A percentile compares a stretch with the other conserved stretches of the same genome.
Conservation (phyloP, 805 yeast species). For the Metschnikowia corniflorae region DNA sequence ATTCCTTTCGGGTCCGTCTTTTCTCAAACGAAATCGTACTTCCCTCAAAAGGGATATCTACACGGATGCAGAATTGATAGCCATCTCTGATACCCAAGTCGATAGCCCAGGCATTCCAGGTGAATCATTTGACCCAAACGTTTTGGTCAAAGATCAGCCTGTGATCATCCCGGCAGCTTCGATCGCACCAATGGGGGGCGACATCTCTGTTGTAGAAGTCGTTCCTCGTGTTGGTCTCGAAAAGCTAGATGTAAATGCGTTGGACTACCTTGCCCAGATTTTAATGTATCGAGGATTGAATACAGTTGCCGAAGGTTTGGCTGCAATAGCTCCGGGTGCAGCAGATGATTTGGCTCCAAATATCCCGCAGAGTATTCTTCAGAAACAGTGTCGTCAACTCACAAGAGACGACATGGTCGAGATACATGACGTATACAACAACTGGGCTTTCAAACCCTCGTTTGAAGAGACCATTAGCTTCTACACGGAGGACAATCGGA, state of each 20-base stretch:
- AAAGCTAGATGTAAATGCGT: conserved; percentile 43
- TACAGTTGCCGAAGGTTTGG: conserved; percentile 45
- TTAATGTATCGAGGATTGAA: conserved; percentile 30
- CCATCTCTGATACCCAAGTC: conserved; percentile 30
- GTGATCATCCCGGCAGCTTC: conserved; percentile 26
- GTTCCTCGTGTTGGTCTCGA: conserved; percentile 33
- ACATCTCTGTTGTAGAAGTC: conserved; percentile 57
- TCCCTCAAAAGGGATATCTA: conserved; percentile 63
- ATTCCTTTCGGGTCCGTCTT: conserved; percentile 54
- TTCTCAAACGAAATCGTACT: conserved; percentile 53
- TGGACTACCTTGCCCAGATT: conserved; percentile 57
- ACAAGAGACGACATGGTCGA: conserved; percentile 51
- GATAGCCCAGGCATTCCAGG: conserved; percentile 21
- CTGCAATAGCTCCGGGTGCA: conserved; percentile 80
- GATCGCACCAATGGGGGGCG: conserved; percentile 28
- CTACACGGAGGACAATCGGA: conserved; percentile 16
- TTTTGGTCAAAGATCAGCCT: conserved; percentile 37
- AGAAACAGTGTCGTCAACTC: conserved; percentile 47
- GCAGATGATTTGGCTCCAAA: conserved; percentile 43
- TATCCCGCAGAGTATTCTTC: conserved; percentile 30
- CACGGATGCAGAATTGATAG: conserved; percentile 56
- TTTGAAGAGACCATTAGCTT: conserved; percentile 17
- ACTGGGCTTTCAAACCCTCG: conserved; percentile 88
- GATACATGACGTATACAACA: conserved; percentile 50
- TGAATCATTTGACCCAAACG: conserved; percentile 33